phyloP scores from a whole-genome alignment of 1,284 basidiomycete species.

The Mycosarcoma mackinlayi region DNA sequence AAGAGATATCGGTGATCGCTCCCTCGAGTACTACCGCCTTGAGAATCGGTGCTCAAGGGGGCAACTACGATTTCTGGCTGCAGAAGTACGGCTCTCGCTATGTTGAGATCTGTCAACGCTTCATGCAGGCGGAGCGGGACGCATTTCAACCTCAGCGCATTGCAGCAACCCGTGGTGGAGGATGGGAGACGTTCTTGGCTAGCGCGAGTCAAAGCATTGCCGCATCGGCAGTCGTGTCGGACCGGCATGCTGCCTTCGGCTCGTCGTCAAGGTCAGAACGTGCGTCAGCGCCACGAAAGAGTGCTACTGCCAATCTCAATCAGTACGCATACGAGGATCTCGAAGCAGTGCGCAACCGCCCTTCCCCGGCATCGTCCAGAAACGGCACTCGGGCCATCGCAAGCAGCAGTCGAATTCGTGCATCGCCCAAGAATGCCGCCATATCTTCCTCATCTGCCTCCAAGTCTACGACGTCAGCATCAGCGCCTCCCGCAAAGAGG shows the following conservation, averaged over 20 bases:
- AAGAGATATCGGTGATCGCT: conserved; percentile 26
- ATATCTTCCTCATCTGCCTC: too few species aligned
- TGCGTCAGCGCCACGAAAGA: conserved; percentile 13
- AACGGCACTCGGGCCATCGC: neutral
- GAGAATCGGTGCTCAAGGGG: conserved; percentile 3
- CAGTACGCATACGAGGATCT: conserved; percentile 27
- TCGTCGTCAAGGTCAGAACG: conserved; percentile 2
- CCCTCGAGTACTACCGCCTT: conserved; percentile 8
- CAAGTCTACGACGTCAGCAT: neutral
- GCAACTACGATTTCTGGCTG: neutral
- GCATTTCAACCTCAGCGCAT: neutral
- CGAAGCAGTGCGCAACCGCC: neutral
- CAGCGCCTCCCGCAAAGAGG: conserved; percentile 9
- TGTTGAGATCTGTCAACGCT: conserved; percentile 30
- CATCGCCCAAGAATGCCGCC: conserved; percentile 1
- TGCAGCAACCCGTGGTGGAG: conserved; percentile 3
- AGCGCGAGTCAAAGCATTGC: neutral
- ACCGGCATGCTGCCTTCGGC: neutral
- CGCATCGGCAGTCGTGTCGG: neutral
- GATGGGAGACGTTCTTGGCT: neutral
- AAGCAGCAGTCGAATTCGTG: neutral
- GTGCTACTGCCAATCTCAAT: conserved; percentile 25
- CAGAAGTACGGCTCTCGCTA: conserved; percentile 25
- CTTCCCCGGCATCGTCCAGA: conserved; percentile 1
- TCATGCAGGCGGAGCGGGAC: neutral